phyloP scores from a whole-genome alignment of 495 filamentous ascomycete species.

The Penicillium malachiteum region DNA sequence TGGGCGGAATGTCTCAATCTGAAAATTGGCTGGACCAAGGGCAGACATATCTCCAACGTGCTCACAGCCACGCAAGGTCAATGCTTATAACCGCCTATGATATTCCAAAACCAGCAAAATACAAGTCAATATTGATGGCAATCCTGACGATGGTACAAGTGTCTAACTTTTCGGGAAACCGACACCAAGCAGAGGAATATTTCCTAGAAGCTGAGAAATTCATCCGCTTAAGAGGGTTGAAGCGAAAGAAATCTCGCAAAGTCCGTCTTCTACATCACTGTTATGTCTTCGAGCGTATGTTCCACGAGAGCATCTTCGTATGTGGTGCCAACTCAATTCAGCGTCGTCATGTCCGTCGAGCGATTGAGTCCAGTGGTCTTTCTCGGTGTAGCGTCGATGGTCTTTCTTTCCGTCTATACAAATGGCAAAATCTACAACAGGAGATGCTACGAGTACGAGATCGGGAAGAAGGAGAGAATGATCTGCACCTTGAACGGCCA shows the following conservation, averaged over 20 bases:
- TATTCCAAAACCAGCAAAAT: constrained; percentile 22
- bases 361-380: constrained; percentile 20
- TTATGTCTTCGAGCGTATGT: constrained; percentile 28
- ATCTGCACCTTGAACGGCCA: constrained; percentile 27
- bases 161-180: constrained; percentile 17
- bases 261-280: constrained; percentile 31
- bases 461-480: constrained; percentile 25
- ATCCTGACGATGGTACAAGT: constrained; percentile 26
- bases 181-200: constrained; percentile 16
- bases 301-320: constrained; percentile 30
- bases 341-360: constrained; percentile 10
- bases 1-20: constrained; percentile 19
- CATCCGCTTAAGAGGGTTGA: constrained; percentile 22
- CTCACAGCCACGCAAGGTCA: constrained; percentile 16
- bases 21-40: constrained; percentile 18
- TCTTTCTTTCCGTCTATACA: constrained; percentile 25
- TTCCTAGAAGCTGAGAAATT: constrained; percentile 29
- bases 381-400: constrained; percentile 18
- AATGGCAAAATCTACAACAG: constrained; percentile 21
- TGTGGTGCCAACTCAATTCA: constrained; percentile 18
- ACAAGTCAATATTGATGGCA: constrained; percentile 31
- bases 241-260: constrained; percentile 25
- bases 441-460: constrained; percentile 23
- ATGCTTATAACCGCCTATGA: constrained; percentile 19
- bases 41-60: constrained; percentile 17